Conservation (phyloP, 2,329 filamentous ascomycete species). For the Fusarium duplospermum region DNA sequence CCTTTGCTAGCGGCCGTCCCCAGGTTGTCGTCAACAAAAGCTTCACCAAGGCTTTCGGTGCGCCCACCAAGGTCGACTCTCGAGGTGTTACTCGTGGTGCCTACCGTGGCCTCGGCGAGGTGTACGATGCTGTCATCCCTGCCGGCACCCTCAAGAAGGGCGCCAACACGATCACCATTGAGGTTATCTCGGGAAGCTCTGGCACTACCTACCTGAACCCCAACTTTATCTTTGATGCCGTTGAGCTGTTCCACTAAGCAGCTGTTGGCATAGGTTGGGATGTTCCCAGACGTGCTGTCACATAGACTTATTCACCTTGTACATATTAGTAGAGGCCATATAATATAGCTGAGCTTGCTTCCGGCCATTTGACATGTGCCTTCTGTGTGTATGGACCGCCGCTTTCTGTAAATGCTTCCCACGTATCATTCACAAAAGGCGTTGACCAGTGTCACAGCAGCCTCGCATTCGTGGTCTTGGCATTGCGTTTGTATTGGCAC, state of each 20-base stretch:
- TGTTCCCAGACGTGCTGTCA: neutral
- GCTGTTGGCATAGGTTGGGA: neutral
- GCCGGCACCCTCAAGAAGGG: slow-evolving; percentile 69
- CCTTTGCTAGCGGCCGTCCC: slow-evolving; percentile 70
- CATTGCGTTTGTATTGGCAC: neutral
- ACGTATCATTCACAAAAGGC: neutral
- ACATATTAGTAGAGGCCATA: slow-evolving; percentile 33
- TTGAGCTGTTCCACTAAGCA: slow-evolving; percentile 43
- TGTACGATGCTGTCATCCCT: slow-evolving; percentile 72
- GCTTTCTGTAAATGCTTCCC: neutral
- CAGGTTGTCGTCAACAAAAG: slow-evolving; percentile 65
- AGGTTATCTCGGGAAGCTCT: slow-evolving; percentile 67
- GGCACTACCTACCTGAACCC: slow-evolving; percentile 67
- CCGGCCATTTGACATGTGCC: neutral
- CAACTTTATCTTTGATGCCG: slow-evolving; percentile 57
- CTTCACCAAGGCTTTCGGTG: slow-evolving; percentile 59
- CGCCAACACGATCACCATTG: slow-evolving; percentile 72
- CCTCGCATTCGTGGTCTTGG: neutral
- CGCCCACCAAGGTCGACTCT: slow-evolving; percentile 72
- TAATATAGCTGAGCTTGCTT: neutral
- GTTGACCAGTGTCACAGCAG: neutral
- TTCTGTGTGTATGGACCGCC: neutral
- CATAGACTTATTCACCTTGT: slow-evolving; percentile 20
- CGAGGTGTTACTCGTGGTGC: slow-evolving; percentile 74
- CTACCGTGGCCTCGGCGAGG: slow-evolving; percentile 72